Conservation (phyloP, 2,329 filamentous ascomycete species). For the Calycina marina region DNA sequence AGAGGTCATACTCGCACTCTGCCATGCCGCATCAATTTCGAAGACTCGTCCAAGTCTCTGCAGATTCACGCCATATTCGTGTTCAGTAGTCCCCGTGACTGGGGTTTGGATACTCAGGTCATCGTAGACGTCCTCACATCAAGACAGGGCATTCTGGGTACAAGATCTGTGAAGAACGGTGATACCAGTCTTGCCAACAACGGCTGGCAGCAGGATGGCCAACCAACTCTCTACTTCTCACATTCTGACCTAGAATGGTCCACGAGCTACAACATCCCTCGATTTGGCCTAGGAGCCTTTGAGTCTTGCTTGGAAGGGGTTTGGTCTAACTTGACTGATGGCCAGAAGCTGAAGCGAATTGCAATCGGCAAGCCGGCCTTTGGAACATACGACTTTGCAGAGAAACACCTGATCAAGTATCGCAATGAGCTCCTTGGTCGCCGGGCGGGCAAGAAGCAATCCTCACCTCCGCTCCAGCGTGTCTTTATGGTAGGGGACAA, state of each 20-base stretch:
- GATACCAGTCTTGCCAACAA: constrained; percentile 46
- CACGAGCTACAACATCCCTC: constrained; percentile 67
- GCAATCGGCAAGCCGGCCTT: constrained; percentile 73
- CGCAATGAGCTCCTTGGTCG: constrained; percentile 23
- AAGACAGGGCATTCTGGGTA: constrained; percentile 63
- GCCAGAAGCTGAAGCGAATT: constrained; percentile 41
- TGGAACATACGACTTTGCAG: constrained; percentile 71
- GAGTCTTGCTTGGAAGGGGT: constrained; percentile 67
- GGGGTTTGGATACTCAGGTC: constrained; percentile 79
- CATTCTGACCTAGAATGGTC: constrained; percentile 89
- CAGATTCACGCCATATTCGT: constrained; percentile 86
- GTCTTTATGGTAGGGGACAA: constrained; percentile 96
- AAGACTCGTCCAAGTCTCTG: constrained; percentile 33
- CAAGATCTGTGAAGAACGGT: constrained; percentile 60
- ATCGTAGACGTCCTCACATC: constrained; percentile 76
- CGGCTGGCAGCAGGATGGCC: constrained; percentile 71
- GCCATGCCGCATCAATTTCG: constrained; percentile 31
- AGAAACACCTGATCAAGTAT: constrained; percentile 53
- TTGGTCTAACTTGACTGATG: constrained; percentile 58
- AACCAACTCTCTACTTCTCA: constrained; percentile 73
- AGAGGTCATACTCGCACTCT: constrained; percentile 39
- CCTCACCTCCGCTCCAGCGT: constrained; percentile 36
- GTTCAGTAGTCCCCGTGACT: constrained; percentile 92
- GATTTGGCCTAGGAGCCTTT: constrained; percentile 86
- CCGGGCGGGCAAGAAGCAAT: constrained; percentile 14